A percentile compares a stretch with the other conserved stretches of the same genome.
Evolutionary conservation across 192 early-diverging fungal genomes (phyloP).

Genomic region (Gryganskiella cystojenkinii): DNA sequence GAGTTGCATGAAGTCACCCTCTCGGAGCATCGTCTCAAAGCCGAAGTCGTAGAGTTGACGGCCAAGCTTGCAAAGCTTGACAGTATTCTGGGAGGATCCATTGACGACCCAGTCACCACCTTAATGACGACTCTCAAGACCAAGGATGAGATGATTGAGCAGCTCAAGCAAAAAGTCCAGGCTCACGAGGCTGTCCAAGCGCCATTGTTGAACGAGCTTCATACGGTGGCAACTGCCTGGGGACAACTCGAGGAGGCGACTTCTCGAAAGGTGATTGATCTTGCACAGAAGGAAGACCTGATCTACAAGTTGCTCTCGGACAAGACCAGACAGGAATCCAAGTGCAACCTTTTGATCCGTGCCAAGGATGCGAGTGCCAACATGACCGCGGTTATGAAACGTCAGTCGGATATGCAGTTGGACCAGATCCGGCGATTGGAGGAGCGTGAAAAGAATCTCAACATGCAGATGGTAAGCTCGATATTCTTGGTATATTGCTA

Average conservation of each 20-base stretch:
- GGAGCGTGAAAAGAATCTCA: slow-evolving; percentile 80
- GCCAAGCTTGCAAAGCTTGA: slow-evolving; percentile 44
- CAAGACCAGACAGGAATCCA: slow-evolving; percentile 89
- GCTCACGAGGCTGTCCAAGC: slow-evolving; percentile 56
- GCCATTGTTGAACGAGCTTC: slow-evolving; percentile 71
- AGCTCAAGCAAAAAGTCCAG: slow-evolving; percentile 67
- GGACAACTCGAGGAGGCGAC: slow-evolving; percentile 88
- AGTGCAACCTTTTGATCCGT: slow-evolving; percentile 83
- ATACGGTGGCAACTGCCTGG: slow-evolving; percentile 76
- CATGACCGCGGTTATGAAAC: slow-evolving; percentile 77
- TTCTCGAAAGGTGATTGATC: slow-evolving; percentile 81
- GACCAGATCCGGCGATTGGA: slow-evolving; percentile 87
- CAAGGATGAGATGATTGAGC: slow-evolving; percentile 62
- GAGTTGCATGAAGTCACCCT: slow-evolving; percentile 22
- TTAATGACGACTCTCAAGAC: slow-evolving; percentile 44
- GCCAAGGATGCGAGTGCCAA: slow-evolving; percentile 76
- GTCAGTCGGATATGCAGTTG: slow-evolving; percentile 89
- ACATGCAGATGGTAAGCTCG: slow-evolving; percentile 54
- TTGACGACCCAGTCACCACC: slow-evolving; percentile 44
- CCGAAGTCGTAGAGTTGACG: slow-evolving; percentile 57
- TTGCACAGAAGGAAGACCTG: slow-evolving; percentile 83
- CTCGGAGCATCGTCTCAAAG: slow-evolving; percentile 58
- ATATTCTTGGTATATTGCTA: background rate
- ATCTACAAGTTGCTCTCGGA: slow-evolving; percentile 83
- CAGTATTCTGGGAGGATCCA: slow-evolving; percentile 23